Evolutionary conservation across 495 filamentous ascomycete species (phyloP).

Genomic region (Penicillium antarcticum): DNA sequence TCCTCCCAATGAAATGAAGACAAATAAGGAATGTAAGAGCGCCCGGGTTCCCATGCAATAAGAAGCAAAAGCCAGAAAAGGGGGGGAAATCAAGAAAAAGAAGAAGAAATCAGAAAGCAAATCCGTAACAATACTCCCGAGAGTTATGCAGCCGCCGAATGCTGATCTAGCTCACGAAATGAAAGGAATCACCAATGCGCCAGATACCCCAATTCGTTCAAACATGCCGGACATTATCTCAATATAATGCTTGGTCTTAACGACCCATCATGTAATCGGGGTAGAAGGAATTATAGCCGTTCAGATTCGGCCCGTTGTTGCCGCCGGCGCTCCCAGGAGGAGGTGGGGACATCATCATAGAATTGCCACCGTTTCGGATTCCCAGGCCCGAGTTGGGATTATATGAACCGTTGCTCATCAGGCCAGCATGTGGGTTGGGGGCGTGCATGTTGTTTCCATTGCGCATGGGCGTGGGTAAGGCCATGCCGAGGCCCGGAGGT

Average conservation of each 20-base stretch:
- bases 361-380: conserved; percentile 40
- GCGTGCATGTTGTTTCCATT: conserved; percentile 35
- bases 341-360: conserved; percentile 42
- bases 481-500: conserved; percentile 61
- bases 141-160: conserved; percentile 46
- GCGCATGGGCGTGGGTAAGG: conserved; percentile 25
- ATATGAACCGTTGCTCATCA: conserved; percentile 38
- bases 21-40: conserved; percentile 32
- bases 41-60: conserved; percentile 40
- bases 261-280: conserved; percentile 62
- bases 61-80: conserved; percentile 10
- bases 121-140: conserved; percentile 42
- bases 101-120: conserved; percentile 22
- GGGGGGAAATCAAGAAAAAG: conserved; percentile 5
- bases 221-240: conserved; percentile 49
- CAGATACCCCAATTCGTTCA: conserved; percentile 44
- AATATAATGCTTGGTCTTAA: conserved; percentile 32
- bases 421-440: conserved; percentile 29
- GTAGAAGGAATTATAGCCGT: conserved; percentile 46
- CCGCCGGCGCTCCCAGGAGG: conserved; percentile 34
- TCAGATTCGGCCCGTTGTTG: conserved; percentile 38
- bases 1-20: conserved; percentile 28
- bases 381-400: conserved; percentile 44
- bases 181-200: conserved; percentile 41
- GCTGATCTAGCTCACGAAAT: conserved; percentile 47